Evolutionary conservation across 176 grass and related monocot genomes (phyloP).

Genomic region (Zea luxurians): DNA sequence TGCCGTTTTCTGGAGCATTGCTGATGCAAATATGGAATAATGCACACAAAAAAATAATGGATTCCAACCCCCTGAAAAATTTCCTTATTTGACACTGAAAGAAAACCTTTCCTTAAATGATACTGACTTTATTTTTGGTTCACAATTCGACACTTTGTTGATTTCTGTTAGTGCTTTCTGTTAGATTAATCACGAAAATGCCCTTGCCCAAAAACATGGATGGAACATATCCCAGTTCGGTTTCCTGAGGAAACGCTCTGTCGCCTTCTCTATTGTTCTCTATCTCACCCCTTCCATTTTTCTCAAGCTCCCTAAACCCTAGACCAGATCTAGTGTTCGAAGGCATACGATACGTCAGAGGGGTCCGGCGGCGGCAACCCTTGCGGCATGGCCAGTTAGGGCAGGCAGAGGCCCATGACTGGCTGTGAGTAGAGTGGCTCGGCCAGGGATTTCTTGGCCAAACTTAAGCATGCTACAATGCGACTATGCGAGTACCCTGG

Average conservation of each 20-base stretch:
- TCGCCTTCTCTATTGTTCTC: background rate
- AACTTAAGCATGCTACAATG: background rate
- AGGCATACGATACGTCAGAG: background rate
- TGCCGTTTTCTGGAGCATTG: conserved; percentile 12
- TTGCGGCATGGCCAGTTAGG: background rate
- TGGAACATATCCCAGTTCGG: background rate
- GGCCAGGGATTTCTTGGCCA: background rate
- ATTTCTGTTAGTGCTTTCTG: background rate
- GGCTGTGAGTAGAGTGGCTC: background rate
- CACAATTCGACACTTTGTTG: background rate
- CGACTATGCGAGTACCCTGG: background rate
- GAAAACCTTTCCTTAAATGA: background rate
- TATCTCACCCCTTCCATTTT: background rate
- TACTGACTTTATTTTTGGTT: background rate
- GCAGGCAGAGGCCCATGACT: background rate
- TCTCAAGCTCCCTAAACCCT: background rate
- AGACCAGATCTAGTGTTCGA: background rate
- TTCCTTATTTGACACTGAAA: background rate
- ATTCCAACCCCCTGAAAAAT: background rate
- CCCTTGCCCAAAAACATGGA: background rate
- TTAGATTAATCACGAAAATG: background rate
- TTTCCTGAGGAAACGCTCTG: background rate
- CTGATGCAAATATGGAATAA: conserved; percentile 16
- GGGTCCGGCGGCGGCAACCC: background rate
- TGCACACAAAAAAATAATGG: background rate